Base-by-base conservation (phyloP, 345 rosid genomes). In the Trapa incisa region DNA sequence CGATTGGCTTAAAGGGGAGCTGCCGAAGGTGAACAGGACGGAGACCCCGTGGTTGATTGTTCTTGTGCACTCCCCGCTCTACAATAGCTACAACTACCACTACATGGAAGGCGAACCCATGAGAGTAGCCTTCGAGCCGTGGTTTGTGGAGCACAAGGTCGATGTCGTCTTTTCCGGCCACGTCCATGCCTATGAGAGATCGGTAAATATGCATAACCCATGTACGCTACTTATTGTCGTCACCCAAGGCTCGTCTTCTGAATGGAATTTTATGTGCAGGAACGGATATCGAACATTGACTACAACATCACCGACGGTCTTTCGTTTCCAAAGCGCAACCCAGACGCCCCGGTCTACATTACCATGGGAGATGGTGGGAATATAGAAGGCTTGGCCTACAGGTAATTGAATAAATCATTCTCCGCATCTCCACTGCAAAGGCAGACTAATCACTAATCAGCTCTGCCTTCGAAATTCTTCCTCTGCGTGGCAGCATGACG, bases 341-440 rank as follows among this genome's bases (percentile, higher is more conserved):
- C 67, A 65, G 77, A 82, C 6, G 95, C 91, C 2, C 91, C 89
- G 0, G 81, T 86, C 13, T 84, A 84, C 47, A 73, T 85, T 32
- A 87, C 85, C 4, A 84, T 87, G 9, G 90, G 93, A 17, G 94
- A 85, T 69, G 94, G 91, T 68, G 94, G 94, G 47, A 88, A 88
- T 69, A 82, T 81, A 2, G 95, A 88, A 84, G 95, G 95, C 75
- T 72, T 86, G 22, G 89, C 89, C 29, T 22, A 22, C 29, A 22
- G 29, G 29, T 22, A 22, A 76, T 64, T 12, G 71, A 70, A 89
- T 85, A 65, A 60, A 35, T 42, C 35, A 9, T 52, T 54, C 29
- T 22, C 29, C 29, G 29, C 29, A 22, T 39, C 33, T 56, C 10
- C 33, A 52, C 14, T 11, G 17, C 39, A 54, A 54, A 54, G 4